A percentile compares a stretch with the other conserved stretches of the same genome.
Conservation (phyloP, 257 asterid genomes). For the Eucommia ulmoides region DNA sequence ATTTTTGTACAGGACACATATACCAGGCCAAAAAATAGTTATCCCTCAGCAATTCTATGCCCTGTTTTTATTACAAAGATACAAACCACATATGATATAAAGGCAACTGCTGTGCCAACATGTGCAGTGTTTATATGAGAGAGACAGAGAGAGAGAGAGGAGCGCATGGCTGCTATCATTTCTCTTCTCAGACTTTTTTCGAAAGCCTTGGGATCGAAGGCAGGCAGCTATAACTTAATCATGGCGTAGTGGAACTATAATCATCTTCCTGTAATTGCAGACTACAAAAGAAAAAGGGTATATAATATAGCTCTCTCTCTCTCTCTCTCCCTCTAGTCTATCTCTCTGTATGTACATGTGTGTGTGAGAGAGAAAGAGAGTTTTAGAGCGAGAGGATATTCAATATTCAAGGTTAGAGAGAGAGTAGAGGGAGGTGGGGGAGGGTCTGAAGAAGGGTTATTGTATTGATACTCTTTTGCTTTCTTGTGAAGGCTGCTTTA, state of each 20-base stretch:
- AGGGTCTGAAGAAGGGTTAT: slow-evolving; percentile 3
- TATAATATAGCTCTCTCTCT: too few species aligned
- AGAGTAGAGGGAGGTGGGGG: slow-evolving; percentile 3
- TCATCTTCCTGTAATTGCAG: slow-evolving; percentile 36
- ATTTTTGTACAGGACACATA: neutral
- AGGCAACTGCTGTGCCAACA: slow-evolving; percentile 28
- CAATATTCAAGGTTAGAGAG: slow-evolving; percentile 8
- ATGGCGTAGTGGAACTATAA: slow-evolving; percentile 23
- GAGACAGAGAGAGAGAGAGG: slow-evolving; percentile 21
- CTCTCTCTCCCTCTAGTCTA: too few species aligned
- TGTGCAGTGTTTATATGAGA: slow-evolving; percentile 21
- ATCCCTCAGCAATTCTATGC: too few species aligned
- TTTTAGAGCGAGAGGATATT: slow-evolving; percentile 4
- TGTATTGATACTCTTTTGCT: slow-evolving; percentile 15
- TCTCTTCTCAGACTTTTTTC: slow-evolving; percentile 40
- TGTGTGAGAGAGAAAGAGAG: neutral
- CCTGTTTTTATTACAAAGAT: too few species aligned
- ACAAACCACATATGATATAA: slow-evolving; percentile 10
- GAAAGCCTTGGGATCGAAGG: slow-evolving; percentile 81
- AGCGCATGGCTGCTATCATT: slow-evolving; percentile 45
- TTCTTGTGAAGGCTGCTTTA: slow-evolving; percentile 45
- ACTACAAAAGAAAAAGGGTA: neutral
- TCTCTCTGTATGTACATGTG: too few species aligned
- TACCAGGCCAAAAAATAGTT: neutral
- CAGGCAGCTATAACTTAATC: slow-evolving; percentile 32